phyloP scores from a whole-genome alignment of 352 stramenopile genomes.

The Ochromonadaceae sp. region DNA sequence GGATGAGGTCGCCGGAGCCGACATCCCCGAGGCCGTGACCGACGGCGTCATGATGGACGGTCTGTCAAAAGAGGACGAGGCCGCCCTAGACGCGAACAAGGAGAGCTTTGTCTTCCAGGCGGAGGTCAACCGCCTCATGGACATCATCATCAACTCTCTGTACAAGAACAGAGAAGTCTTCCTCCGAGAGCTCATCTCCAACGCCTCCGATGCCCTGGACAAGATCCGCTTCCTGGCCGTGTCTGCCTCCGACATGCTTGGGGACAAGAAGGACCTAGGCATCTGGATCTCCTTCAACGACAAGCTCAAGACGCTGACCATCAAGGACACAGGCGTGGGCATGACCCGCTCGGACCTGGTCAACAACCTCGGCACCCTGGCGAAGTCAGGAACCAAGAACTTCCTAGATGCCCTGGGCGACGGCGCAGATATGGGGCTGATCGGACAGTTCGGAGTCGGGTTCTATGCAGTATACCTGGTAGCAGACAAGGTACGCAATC shows the following conservation, averaged over 20 bases:
- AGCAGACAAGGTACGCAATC: constrained; percentile 67
- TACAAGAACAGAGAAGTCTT: constrained; percentile 96
- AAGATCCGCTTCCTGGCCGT: constrained; percentile 96
- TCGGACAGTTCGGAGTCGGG: constrained; percentile 98
- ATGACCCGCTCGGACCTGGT: constrained; percentile 98
- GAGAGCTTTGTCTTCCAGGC: constrained; percentile 82
- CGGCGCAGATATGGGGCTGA: constrained; percentile 74
- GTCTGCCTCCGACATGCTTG: constrained; percentile 9
- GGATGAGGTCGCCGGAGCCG: too few relatives aligned
- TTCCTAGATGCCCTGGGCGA: constrained; percentile 89
- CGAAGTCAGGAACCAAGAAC: constrained; percentile 94
- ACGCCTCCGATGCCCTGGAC: constrained; percentile 88
- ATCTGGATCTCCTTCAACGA: constrained; percentile 82
- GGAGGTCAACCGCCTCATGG: constrained; percentile 94
- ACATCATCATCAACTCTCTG: constrained; percentile 98
- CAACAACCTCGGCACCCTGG: constrained; percentile 86
- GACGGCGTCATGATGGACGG: background rate
- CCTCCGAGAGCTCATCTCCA: constrained; percentile 96
- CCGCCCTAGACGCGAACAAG: background rate
- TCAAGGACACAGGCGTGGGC: constrained; percentile 91
- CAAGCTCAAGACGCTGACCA: constrained; percentile 87
- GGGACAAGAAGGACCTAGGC: constrained; percentile 64
- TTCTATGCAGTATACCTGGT: constrained; percentile 99
- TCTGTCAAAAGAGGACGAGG: constrained; percentile 2
- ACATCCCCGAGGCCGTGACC: too few relatives aligned